phyloP scores from a whole-genome alignment of 352 stramenopile genomes.

The Phytophthora citrophthora region DNA sequence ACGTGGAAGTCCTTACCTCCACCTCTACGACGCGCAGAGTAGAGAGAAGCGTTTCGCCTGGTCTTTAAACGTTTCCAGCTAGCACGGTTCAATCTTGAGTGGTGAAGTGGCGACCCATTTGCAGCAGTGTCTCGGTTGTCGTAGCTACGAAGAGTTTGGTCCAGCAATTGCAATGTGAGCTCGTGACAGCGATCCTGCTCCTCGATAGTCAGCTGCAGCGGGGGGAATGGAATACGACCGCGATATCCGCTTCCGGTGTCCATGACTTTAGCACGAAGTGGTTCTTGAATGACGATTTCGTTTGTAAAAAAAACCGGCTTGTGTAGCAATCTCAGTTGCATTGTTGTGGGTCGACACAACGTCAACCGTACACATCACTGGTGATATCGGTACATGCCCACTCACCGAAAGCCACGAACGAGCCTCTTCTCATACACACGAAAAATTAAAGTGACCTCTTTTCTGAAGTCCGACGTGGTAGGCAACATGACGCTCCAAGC shows the following conservation, averaged over 20 bases:
- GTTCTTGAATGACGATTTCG: no score
- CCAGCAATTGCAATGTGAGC: constrained; percentile 25
- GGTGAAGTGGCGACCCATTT: constrained; percentile 16
- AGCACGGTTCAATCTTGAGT: constrained; percentile 12
- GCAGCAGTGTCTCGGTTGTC: constrained; percentile 15
- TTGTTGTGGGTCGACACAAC: constrained; percentile 10
- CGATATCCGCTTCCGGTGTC: constrained; percentile 18
- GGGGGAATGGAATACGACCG: constrained; percentile 16
- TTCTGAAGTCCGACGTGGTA: no score
- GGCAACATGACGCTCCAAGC: no score
- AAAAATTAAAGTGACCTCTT: constrained; percentile 5
- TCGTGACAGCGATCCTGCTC: constrained; percentile 28
- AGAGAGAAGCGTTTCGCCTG: constrained; percentile 27
- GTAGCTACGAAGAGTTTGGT: constrained; percentile 30
- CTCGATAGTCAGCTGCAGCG: constrained; percentile 16
- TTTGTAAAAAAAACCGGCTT: no score
- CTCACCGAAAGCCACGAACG: background rate
- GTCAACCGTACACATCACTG: background rate
- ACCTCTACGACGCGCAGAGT: constrained; percentile 6
- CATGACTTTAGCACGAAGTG: background rate
- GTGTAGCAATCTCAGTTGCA: constrained; percentile 5
- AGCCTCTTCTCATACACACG: constrained; percentile 2
- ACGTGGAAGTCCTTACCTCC: constrained; percentile 6
- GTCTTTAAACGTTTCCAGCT: constrained; percentile 32
- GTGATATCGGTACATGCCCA: background rate